Percentiles rank a stretch among this genome's conserved stretches.
Evolutionary conservation across 352 stramenopile genomes (phyloP).

Genomic region (Phytophthora hibernalis): DNA sequence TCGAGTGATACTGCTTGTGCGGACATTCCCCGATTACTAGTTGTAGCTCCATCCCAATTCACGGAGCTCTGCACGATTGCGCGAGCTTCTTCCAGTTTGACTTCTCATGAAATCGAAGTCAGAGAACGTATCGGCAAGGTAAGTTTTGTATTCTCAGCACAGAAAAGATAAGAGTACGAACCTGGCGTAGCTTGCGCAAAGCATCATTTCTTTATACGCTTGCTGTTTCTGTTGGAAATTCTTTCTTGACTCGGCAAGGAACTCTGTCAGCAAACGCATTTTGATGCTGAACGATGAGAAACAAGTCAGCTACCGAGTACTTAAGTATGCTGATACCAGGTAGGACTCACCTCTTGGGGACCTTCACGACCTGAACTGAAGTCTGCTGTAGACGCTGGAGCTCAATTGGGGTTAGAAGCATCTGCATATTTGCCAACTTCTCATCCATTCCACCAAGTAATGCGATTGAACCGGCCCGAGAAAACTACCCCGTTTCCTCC

Average conservation of each 20-base stretch:
- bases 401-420: conserved; percentile 80
- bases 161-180: conserved; percentile 15
- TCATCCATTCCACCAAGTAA: conserved; percentile 66
- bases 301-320: background rate
- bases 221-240: conserved; percentile 53
- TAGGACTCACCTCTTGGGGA: conserved; percentile 59
- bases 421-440: conserved; percentile 74
- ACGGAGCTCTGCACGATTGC: conserved; percentile 72
- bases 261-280: conserved; percentile 55
- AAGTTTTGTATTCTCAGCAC: background rate
- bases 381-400: conserved; percentile 74
- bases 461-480: conserved; percentile 27
- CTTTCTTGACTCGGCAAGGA: conserved; percentile 50
- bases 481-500: conserved; percentile 2
- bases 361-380: conserved; percentile 66
- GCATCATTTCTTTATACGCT: conserved; percentile 57
- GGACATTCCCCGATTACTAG: conserved; percentile 13
- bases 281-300: conserved; percentile 54
- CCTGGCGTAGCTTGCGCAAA: conserved; percentile 60
- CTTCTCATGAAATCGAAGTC: conserved; percentile 28
- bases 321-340: background rate
- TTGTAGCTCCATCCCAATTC: conserved; percentile 39
- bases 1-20: conserved; percentile 19
- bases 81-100: conserved; percentile 72
- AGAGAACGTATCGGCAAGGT: background rate